Evolutionary conservation across 2,329 filamentous ascomycete genomes (phyloP), one percentile per base, ranked within the genome.

Genomic region (Aspergillus novofumigatus): DNA sequence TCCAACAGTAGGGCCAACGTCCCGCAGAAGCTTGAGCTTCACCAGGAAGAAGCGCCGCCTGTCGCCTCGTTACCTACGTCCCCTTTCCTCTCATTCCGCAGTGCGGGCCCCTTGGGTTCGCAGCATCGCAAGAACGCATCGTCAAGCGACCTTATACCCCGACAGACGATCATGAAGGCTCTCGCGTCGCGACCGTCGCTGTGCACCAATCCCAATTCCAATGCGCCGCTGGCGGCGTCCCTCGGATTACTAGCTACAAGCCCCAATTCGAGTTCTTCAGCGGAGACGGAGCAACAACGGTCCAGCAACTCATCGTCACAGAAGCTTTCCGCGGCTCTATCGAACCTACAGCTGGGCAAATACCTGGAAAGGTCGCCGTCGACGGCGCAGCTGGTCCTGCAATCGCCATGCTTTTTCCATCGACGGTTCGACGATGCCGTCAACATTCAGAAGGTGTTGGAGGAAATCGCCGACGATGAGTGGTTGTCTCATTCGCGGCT

Each of bases 371-470:
- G 80, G 66, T 69, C 73, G 14, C 71, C 76, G 53, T 75, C 71
- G 20, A 72, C 76, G 17, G 72, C 77, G 7, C 71, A 83, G 17
- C 81, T 92, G 64, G 83, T 88, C 9, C 79, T 97, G 53, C 88
- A 93, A 66, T 97, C 92, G 48, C 94, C 94, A 14, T 99, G 94
- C 78, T 99, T 96, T 78, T 97, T 96, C 78, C 94, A 99, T 77
- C 90, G 95, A 76, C 86, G 93, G 61, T 99, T 99, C 70, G 94
- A 97, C 67, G 92, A 96, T 71, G 91, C 92, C 8, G 91, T 99
- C 66, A 91, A 99, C 73, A 91, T 97, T 58, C 90, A 94, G 65
- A 94, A 90, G 75, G 92, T 99, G 5, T 81, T 99, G 6, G 92
- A 97, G 70, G 94, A 99, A 76, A 96, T 97, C 68, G 88, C 86